Evolutionary conservation across 2,329 filamentous ascomycete genomes (phyloP).

Genomic region (Neofusicoccum parvum): DNA sequence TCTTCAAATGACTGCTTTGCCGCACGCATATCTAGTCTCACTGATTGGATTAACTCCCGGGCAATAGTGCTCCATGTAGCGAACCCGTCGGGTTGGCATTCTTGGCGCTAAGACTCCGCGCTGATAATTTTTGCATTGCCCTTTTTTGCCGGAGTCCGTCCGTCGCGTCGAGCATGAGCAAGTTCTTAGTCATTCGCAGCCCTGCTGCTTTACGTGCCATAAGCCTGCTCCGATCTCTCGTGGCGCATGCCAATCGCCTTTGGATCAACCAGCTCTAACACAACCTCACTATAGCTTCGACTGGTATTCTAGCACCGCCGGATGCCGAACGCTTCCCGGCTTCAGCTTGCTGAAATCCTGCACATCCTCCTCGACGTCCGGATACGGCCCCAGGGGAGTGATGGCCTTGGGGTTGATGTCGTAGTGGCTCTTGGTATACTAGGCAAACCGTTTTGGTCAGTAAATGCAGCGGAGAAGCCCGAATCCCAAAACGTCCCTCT

Average conservation of each 20-base stretch:
- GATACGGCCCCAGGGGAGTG: conserved; percentile 64
- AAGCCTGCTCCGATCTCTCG: neutral
- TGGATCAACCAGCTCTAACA: neutral
- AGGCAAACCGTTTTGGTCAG: neutral
- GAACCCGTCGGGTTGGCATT: neutral
- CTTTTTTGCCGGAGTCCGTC: neutral
- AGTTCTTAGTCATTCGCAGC: neutral
- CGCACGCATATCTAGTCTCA: neutral
- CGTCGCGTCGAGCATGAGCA: neutral
- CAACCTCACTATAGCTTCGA: neutral
- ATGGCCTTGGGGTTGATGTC: conserved; percentile 64
- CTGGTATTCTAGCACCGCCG: conserved; percentile 33
- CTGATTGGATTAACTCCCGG: neutral
- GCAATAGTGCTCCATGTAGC: neutral
- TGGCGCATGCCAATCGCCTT: neutral
- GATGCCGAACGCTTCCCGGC: conserved; percentile 52
- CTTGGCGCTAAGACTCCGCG: neutral
- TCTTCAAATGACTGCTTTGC: neutral
- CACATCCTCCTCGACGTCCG: conserved; percentile 59
- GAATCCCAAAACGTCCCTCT: neutral
- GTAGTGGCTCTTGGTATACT: conserved; percentile 62
- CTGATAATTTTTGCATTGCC: neutral
- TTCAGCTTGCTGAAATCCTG: conserved; percentile 51
- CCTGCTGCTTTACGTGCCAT: neutral
- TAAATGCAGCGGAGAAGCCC: neutral